Conservation (phyloP, 805 yeast genomes). For the Ogataea siamensis region DNA sequence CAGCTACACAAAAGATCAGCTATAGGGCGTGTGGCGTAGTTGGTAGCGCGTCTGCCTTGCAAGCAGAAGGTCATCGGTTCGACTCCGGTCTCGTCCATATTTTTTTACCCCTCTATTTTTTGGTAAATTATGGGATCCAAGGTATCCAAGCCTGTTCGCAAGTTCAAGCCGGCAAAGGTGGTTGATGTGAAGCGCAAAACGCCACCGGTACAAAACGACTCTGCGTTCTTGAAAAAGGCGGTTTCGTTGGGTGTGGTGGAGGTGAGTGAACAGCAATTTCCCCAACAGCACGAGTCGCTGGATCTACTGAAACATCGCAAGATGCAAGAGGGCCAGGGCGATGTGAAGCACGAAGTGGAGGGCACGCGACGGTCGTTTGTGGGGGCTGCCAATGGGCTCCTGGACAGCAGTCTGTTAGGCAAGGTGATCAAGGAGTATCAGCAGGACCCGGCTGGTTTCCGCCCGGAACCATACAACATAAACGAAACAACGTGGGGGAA, state of each 20-base stretch:
- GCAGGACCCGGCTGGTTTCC: conserved; percentile 4
- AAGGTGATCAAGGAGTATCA: conserved; percentile 25
- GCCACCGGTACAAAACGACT: conserved; percentile 1
- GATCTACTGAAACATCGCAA: conserved; percentile 25
- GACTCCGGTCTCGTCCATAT: conserved; percentile 72
- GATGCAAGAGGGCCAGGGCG: conserved; percentile 22
- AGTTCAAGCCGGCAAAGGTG: conserved; percentile 1
- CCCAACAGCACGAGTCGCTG: conserved; percentile 25
- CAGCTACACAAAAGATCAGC: too few species aligned
- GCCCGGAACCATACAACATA: conserved; percentile 11
- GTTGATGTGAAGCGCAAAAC: conserved; percentile 1
- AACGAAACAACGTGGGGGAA: conserved; percentile 16
- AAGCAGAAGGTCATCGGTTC: conserved; percentile 77
- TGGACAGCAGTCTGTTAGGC: conserved; percentile 16
- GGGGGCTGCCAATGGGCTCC: conserved; percentile 2
- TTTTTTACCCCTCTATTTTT: conserved; percentile 2
- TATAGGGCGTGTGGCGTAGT: conserved; percentile 74
- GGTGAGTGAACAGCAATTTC: conserved; percentile 12
- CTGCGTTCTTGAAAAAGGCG: conserved; percentile 22
- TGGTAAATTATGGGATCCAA: conserved; percentile 4
- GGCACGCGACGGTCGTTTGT: conserved; percentile 9
- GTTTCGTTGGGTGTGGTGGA: conserved; percentile 26
- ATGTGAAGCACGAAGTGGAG: conserved; percentile 10
- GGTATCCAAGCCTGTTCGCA: conserved; percentile 5
- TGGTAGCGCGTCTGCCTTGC: conserved; percentile 83